Evolutionary conservation across 352 stramenopile genomes (phyloP), one percentile per base, ranked within the genome.

Genomic region (Pseudoperonospora humuli): DNA sequence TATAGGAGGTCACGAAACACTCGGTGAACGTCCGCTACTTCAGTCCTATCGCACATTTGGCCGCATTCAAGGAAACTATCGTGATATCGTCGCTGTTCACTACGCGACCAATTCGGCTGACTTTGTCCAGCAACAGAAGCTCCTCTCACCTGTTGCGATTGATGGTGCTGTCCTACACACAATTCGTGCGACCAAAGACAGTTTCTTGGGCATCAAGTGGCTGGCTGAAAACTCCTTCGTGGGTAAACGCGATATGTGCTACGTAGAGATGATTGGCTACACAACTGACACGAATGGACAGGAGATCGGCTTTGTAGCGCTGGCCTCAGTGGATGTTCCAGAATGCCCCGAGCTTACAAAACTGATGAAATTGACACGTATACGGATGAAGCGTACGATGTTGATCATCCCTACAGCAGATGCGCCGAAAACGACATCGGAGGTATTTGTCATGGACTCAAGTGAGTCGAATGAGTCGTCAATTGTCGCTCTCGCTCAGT

Each of bases 141-240:
- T 81, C n/a, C 18, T 81, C 13, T 81, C 54, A 1, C 69, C 66
- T 5, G 52, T 52, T 35, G 66, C 64, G 21, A 51, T 67, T 24
- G 61, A 78, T 33, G 66, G 62, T 11, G 57, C 46, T 8, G 61
- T 81, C 15, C 36, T 81, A 26, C 66, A 55, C 38, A 61, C 50
- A n/a, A 54, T 67, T 14, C 54, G 45, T 13, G 48, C 50, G 5
- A 54, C 37, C 6, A 43, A 60, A 27, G 66, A 73, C 45, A 65
- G 62, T 24, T 80, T 74, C 32, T 48, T 77, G 17, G 66, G 69
- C 3, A 62, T 75, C 50, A 80, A 75, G 23, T 80, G 69, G 69
- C 29, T 75, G 9, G 58, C 39, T 18, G 55, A 67, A 24, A 46
- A 66, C 17, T 54, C 63, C 1, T 57, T 62, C 21, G 55, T 24